Base-by-base conservation (phyloP, 169 alveolate genomes). In the Plasmodium vivax region DNA sequence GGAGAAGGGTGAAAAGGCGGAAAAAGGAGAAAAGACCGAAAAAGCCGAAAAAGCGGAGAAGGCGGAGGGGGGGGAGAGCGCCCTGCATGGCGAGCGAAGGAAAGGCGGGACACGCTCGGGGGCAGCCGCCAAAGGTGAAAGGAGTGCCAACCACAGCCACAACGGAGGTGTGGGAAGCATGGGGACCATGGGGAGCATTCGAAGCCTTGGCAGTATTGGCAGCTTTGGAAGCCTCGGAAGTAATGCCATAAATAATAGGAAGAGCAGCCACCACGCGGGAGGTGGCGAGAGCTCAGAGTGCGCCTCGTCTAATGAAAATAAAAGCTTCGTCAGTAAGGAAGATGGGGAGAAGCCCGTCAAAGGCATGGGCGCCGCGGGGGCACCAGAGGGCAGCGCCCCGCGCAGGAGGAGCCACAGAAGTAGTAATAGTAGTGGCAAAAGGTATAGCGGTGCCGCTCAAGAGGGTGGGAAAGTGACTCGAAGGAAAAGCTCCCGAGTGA, bases 271-370 rank as follows among this genome's bases (percentile, higher is more conserved):
- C 77, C 62, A 16, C 23, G 23, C 62, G 3, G 19, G 45, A 12
- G 14, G 58, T 45, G 82, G 72, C 2, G 93, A 87, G 2, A 23
- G 75, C 9, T 87, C 84, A 19, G 93, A 75, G 12, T 74, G 58
- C 45, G 34, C 87, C 1, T 87, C 93, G 41, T 87, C 93, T 2
- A 75, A 75, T 12, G 93, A 87, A 32, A 56, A 87, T 7, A 74
- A 77, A 38, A 74, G 82, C 32, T 75, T 36, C 19, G 36, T 32
- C 7, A 51, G 82, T 87, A 79, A 87, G 34, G 87, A 30, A 68
- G 77, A 27, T 27, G 77, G 38, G 27, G 77, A 68, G 0, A 3
- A 23, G 1, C n/a, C 14, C 41, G 38, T 19, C n/a, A 30, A 30
- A 27, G 77, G 77, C 6, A 23, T 68, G 38, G 77, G 77, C 9